A percentile compares a stretch with the other conserved stretches of the same genome.
Conservation (phyloP, 305 asterid species). For the Fraxinus baroniana region DNA sequence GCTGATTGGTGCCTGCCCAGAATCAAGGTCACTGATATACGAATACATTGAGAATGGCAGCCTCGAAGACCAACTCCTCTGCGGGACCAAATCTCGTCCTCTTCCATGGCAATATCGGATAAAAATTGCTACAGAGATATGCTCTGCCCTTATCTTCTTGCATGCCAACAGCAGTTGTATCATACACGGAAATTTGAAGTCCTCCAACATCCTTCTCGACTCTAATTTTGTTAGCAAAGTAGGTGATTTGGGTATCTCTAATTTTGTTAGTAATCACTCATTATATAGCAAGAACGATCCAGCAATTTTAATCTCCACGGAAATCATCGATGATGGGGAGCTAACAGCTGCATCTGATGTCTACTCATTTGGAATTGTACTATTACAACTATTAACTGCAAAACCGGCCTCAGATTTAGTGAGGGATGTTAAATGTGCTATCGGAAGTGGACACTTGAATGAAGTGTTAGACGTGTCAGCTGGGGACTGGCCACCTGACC, state of each 20-base stretch:
- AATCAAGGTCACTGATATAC: conserved; percentile 73
- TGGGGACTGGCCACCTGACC: conserved; percentile 79
- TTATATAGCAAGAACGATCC: conserved; percentile 28
- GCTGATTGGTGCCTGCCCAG: conserved; percentile 76
- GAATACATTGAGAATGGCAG: conserved; percentile 78
- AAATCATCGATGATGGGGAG: conserved; percentile 39
- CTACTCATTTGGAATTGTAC: conserved; percentile 70
- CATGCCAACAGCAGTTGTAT: conserved; percentile 43
- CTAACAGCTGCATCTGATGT: conserved; percentile 70
- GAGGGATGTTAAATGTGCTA: conserved; percentile 67
- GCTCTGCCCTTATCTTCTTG: conserved; percentile 72
- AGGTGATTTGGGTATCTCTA: conserved; percentile 59
- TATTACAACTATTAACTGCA: conserved; percentile 65
- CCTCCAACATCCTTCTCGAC: conserved; percentile 67
- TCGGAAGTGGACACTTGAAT: conserved; percentile 53
- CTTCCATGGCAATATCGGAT: conserved; percentile 80
- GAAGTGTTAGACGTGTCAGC: conserved; percentile 64
- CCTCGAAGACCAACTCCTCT: conserved; percentile 72
- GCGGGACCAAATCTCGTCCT: conserved; percentile 39
- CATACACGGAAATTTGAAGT: conserved; percentile 73
- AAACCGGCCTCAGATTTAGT: conserved; percentile 55
- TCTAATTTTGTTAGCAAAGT: conserved; percentile 63
- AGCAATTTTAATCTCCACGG: conserved; percentile 47
- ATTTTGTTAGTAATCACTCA: conserved; percentile 27
- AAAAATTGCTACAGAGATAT: conserved; percentile 63